Evolutionary conservation across 345 rosid species (phyloP), one percentile per base, ranked within the genome.

Genomic region (Brassica cretica): DNA sequence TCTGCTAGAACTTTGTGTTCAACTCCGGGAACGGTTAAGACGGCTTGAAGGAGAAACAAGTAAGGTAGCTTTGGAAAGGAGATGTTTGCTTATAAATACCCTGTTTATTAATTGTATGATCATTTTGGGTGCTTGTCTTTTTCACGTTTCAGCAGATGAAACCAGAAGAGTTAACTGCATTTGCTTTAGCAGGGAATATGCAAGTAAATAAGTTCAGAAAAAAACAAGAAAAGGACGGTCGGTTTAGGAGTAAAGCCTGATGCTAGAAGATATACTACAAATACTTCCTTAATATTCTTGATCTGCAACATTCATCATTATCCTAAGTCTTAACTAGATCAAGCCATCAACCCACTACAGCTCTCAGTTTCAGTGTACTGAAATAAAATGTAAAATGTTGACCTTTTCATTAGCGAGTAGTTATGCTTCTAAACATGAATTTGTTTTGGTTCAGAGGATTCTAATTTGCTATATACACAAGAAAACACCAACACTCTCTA

Each of bases 21-120:
- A 79, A 80, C 89, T 94, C 56, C 83, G 73, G 78, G 88, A 85
- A 75, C 78, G 85, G 71, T 81, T 94, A 75, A 63, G 76, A 18
- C 76, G 72, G 66, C 73, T 65, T 3, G 83, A 73, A 60, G 39
- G 76, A 55, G 76, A 25, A 5, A 4, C 18, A 53, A 65, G 33
- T 64, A 59, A 72, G 66, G 16, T 66, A 58, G 76, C 25, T 51
- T 66, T 65, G 80, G n/a, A 11, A 33, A 24, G 44, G 27, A 21
- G 4, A 63, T 11, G 19, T 63, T 63, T 35, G 58, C 51, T 55
- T 69, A 69, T 21, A 19, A 14, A 18, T 61, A 27, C 10, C 18
- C 6, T 61, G 9, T 63, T 76, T 76, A 35, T 76, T 69, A 69
- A 37, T 62, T 62, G 39, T 69, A 6, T 63, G n/a, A 77, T 70